Conservation (phyloP, 345 rosid genomes). For the Rhodomyrtus tomentosa region DNA sequence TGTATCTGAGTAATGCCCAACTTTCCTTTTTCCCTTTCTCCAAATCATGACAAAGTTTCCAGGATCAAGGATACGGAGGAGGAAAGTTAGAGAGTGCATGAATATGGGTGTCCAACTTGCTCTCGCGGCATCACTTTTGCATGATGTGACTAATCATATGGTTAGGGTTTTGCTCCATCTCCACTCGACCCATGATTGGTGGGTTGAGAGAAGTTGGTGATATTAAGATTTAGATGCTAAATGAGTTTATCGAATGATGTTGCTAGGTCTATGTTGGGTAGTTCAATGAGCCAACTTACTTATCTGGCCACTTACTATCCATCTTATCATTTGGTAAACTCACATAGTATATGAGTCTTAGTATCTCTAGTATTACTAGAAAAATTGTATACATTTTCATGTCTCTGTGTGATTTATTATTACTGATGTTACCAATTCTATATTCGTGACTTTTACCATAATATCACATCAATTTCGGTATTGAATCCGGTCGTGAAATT, state of each 20-base stretch:
- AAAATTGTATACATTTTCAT: neutral
- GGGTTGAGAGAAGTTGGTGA: neutral
- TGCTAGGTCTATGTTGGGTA: neutral
- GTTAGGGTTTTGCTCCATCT: neutral
- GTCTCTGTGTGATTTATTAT: neutral
- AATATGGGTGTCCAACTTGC: neutral
- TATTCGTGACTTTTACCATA: neutral
- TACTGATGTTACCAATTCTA: neutral
- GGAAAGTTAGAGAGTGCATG: neutral
- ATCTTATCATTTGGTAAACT: neutral
- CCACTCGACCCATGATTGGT: neutral
- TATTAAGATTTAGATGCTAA: neutral
- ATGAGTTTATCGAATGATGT: neutral
- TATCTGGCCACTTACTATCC: neutral
- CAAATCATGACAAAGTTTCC: neutral
- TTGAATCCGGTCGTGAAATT: neutral
- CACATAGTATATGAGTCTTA: neutral
- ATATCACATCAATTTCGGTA: neutral
- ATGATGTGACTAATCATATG: neutral
- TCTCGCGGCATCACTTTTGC: neutral
- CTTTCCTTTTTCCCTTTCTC: neutral
- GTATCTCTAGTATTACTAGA: neutral
- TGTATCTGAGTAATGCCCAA: neutral
- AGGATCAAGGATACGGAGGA: neutral
- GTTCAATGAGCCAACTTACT: neutral